phyloP scores from a whole-genome alignment of 768 basidiomycete species.

The Lyophyllum atratum region DNA sequence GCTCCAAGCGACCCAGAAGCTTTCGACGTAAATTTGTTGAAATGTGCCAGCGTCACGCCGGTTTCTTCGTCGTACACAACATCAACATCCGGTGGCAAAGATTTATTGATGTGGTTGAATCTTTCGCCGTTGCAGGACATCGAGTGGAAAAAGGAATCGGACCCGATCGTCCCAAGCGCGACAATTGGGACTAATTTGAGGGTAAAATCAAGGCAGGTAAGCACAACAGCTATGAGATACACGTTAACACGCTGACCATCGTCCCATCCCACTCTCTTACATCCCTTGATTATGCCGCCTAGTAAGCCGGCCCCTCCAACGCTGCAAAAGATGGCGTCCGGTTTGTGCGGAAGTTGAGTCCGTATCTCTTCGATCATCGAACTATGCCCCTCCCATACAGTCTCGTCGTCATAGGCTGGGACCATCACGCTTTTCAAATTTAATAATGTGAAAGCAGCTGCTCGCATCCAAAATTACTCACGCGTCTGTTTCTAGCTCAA shows the following conservation, averaged over 20 bases:
- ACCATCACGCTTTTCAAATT: conserved; percentile 53
- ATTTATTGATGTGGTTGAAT: conserved; percentile 31
- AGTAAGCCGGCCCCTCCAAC: conserved; percentile 77
- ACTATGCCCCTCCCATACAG: conserved; percentile 77
- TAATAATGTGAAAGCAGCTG: neutral
- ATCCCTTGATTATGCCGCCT: conserved; percentile 72
- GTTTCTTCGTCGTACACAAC: conserved; percentile 41
- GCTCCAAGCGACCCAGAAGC: conserved; percentile 76
- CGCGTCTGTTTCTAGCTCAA: conserved; percentile 49
- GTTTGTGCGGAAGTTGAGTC: conserved; percentile 52
- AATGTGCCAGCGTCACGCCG: conserved; percentile 56
- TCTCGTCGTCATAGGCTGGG: conserved; percentile 70
- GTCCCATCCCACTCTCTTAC: conserved; percentile 64
- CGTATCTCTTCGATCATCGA: conserved; percentile 70
- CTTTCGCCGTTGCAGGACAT: conserved; percentile 55
- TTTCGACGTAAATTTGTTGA: conserved; percentile 57
- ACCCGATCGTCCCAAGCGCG: conserved; percentile 69
- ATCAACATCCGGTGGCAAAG: conserved; percentile 43
- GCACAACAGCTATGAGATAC: neutral
- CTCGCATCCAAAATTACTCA: conserved; percentile 34
- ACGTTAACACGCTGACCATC: conserved; percentile 46
- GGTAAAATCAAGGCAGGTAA: neutral
- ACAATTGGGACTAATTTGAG: conserved; percentile 56
- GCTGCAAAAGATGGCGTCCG: conserved; percentile 75
- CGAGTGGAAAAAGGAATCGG: conserved; percentile 75